Conservation (phyloP, 1,284 basidiomycete species). For the Puccinia polysora region DNA sequence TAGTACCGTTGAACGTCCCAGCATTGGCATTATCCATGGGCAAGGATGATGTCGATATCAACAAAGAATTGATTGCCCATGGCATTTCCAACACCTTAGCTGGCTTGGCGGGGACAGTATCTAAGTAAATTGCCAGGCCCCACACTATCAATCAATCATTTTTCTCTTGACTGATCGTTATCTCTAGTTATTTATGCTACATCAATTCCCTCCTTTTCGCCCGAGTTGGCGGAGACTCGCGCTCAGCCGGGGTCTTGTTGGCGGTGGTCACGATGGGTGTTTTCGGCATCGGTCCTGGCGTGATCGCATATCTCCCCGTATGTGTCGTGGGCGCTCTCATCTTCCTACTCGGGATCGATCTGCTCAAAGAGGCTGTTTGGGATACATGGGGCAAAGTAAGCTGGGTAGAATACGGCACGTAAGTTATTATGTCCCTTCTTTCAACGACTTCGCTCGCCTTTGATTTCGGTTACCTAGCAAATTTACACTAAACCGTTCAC, state of each 20-base stretch:
- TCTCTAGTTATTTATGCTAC: conserved; percentile 45
- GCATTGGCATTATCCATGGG: conserved; percentile 88
- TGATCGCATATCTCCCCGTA: conserved; percentile 73
- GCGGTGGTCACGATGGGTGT: conserved; percentile 69
- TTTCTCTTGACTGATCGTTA: not conserved
- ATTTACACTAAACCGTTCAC: too few relatives aligned
- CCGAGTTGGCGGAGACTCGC: conserved; percentile 81
- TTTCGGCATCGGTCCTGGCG: conserved; percentile 73
- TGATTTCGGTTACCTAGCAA: not conserved
- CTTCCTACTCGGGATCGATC: conserved; percentile 88
- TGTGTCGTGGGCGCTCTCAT: conserved; percentile 70
- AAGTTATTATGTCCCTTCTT: not conserved
- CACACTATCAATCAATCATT: not conserved
- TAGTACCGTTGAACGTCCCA: conserved; percentile 60
- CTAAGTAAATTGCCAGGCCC: conserved; percentile 45
- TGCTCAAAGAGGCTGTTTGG: conserved; percentile 88
- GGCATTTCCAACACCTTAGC: conserved; percentile 84
- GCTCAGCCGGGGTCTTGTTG: conserved; percentile 79
- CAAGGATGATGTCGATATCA: conserved; percentile 82
- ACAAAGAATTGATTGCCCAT: conserved; percentile 86
- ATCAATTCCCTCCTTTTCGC: conserved; percentile 62
- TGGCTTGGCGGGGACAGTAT: conserved; percentile 72
- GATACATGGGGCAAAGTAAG: conserved; percentile 80
- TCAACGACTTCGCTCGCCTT: not conserved
- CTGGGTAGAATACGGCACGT: conserved; percentile 45